phyloP scores from a whole-genome alignment of 805 yeast genomes.

The Metschnikowia peoriensis region DNA sequence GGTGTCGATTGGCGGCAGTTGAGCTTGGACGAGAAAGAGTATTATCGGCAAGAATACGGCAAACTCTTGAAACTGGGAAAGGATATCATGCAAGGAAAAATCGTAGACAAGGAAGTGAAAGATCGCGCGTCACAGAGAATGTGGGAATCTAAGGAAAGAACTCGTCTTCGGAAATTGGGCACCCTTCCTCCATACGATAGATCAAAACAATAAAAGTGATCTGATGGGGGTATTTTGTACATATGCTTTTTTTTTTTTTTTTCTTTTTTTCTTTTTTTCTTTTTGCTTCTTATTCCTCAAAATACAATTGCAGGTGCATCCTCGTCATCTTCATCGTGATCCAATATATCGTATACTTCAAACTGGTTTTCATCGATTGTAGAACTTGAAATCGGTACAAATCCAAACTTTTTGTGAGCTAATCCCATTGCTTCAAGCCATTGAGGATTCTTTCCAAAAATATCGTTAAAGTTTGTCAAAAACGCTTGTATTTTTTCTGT shows the following conservation, averaged over 20 bases:
- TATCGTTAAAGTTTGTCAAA: conserved; percentile 22
- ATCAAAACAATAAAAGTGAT: neutral
- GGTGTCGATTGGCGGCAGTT: conserved; percentile 26
- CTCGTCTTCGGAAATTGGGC: conserved; percentile 15
- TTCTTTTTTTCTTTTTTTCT: too few relatives aligned
- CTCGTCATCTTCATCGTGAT: conserved; percentile 26
- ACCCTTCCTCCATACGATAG: conserved; percentile 4
- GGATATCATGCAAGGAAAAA: conserved; percentile 29
- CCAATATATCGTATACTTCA: conserved; percentile 24
- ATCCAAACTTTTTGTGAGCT: conserved; percentile 6
- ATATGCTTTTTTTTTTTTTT: neutral
- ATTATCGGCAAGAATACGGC: conserved; percentile 27
- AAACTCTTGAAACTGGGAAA: conserved; percentile 26
- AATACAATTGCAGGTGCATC: conserved; percentile 27
- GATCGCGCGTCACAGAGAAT: conserved; percentile 10
- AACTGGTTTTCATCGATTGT: conserved; percentile 17
- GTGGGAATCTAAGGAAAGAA: conserved; percentile 12
- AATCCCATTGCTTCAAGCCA: conserved; percentile 20
- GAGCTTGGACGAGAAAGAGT: conserved; percentile 27
- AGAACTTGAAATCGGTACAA: neutral
- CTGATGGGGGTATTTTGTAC: neutral
- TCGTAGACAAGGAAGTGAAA: conserved; percentile 29
- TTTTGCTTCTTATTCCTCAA: neutral
- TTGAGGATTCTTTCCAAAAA: conserved; percentile 6
- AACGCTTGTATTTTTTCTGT: conserved; percentile 14